Percentiles rank a stretch among this genome's conserved stretches.
phyloP scores from a whole-genome alignment of 441 rosid species.

The Pelargonium cotyledonis region DNA sequence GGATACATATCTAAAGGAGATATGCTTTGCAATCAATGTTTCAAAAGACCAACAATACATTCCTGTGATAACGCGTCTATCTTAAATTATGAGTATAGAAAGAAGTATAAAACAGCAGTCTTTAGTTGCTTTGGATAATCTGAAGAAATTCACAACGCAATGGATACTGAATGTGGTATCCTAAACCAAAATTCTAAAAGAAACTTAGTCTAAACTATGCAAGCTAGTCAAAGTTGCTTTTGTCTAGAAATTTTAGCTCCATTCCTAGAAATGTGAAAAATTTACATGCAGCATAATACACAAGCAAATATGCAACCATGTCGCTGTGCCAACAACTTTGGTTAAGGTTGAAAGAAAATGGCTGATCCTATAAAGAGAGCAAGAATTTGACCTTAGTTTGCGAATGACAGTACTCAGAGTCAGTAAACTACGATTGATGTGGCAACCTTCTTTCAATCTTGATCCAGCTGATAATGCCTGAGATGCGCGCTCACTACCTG shows the following conservation, averaged over 20 bases:
- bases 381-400: slow-evolving; percentile 65
- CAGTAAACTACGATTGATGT: slow-evolving; percentile 85
- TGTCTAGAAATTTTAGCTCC: too few relatives aligned
- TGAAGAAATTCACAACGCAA: not conserved
- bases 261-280: too few relatives aligned
- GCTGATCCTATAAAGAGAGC: not conserved
- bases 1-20: not conserved
- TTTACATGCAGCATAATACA: not conserved
- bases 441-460: slow-evolving; percentile 92
- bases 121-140: not conserved
- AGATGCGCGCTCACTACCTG: slow-evolving; percentile 97
- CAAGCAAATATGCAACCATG: slow-evolving; percentile 2
- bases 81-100: not conserved
- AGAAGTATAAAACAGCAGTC: not conserved
- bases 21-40: not conserved
- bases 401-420: slow-evolving; percentile 90
- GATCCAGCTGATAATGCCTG: slow-evolving; percentile 77
- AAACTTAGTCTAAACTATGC: not conserved
- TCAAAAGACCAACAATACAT: not conserved
- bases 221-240: too few relatives aligned
- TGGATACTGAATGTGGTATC: not conserved
- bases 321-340: too few relatives aligned
- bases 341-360: too few relatives aligned
- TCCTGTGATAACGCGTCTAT: not conserved
- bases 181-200: not conserved